Base-by-base conservation (phyloP, 164 flowering plant species). In the Protea cynaroides region DNA sequence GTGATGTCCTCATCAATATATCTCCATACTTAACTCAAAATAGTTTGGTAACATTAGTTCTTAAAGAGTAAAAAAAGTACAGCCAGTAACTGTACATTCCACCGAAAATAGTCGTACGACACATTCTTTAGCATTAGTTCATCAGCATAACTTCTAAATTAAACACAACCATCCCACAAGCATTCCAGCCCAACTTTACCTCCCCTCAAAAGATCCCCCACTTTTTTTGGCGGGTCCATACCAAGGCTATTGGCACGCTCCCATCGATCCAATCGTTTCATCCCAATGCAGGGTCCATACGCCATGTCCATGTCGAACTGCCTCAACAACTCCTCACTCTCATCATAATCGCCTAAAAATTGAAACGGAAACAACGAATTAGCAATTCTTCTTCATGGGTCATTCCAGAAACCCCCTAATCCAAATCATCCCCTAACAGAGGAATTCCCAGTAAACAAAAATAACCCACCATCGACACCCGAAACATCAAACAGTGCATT, bases 271-370 rank as follows among this genome's bases (percentile, higher is more conserved):
- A 87, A 43, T 63, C 97, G 70, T 55, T 51, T 74, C 80, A 90
- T 79, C 9, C 98, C 96, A 9, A 87, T 44, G 77, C 98, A 93
- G 0, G 98, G 97, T 38, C 98, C 97, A 58, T 82, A 93, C 29
- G 75, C 80, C 86, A 83, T 84, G 83, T 87, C 83, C 92, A 89
- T 67, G 74, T 93, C 98, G 47, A 90, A 90, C 58, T 84, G 88
- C 83, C 86, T 83, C 78, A 92, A 52, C 47, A 82, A 58, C 50
- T 83, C 82, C 75, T 90, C 94, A 1, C 68, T 25, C 62, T 71
- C 71, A 53, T 79, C 82, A 46, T 67, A 67, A 43, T 78, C 83
- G 54, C 76, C 96, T 85, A 55, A 12, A 62, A 38, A 13, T 21
- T 51, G 8, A 2, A 52, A 23, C 36, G 9, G 68, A 51, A 40